These are phyloP conservation scores for Circinella umbellata DNA, from an alignment of 371 early-diverging fungal species.

Conservation along the genomic window DNA sequence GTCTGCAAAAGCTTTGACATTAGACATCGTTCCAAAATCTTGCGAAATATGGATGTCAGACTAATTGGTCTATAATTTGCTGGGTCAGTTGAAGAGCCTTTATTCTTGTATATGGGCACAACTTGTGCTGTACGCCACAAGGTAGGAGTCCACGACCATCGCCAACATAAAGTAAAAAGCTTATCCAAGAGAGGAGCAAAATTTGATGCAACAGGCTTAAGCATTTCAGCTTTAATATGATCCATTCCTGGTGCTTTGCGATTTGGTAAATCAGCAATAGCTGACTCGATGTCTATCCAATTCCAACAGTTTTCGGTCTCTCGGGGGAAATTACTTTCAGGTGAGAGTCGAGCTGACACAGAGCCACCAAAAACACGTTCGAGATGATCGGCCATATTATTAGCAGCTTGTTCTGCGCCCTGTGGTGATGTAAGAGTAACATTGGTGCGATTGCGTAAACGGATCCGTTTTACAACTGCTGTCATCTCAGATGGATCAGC, in stretches of 20 bases:
- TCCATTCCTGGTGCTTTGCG: constrained; percentile 29
- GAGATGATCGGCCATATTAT: constrained; percentile 4
- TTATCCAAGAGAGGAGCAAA: constrained; percentile 14
- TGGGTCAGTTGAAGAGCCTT: constrained; percentile 13
- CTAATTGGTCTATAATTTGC: constrained; percentile 27
- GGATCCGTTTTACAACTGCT: constrained; percentile 6
- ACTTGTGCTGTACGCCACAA: constrained; percentile 31
- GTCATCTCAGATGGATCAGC: constrained; percentile 5
- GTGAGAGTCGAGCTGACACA: no score
- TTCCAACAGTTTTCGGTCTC: background rate
- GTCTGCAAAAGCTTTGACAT: constrained; percentile 3
- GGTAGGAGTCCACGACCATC: constrained; percentile 23
- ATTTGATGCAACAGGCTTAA: constrained; percentile 12
- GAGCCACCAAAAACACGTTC: background rate
- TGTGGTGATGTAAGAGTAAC: constrained; percentile 4
- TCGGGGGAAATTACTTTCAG: no score
- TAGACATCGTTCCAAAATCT: constrained; percentile 18
- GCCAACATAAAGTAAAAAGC: constrained; percentile 27
- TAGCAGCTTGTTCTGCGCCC: constrained; percentile 7
- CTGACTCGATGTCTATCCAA: background rate
- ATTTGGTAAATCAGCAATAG: constrained; percentile 7
- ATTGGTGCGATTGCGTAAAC: background rate
- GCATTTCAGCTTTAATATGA: constrained; percentile 33
- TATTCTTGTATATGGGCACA: constrained; percentile 28
- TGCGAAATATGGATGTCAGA: constrained; percentile 21